Base-by-base conservation (phyloP, 805 yeast species). In the Lachancea sp. region DNA sequence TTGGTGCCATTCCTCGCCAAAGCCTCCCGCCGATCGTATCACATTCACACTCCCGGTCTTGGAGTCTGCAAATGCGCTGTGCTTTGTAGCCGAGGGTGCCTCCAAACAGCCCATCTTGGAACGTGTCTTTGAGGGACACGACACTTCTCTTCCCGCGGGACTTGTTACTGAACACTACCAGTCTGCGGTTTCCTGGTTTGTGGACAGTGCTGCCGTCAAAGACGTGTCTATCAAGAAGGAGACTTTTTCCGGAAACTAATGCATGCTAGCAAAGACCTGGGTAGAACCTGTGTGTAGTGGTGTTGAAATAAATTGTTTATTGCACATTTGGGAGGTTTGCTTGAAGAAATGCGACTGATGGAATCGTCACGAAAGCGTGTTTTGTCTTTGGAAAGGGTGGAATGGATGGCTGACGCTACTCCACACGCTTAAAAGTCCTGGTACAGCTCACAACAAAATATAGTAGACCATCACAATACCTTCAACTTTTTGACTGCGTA, bases 11-110 rank as follows among this genome's bases (percentile, higher is more conserved):
- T 91, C 89, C 62, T 85, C 95, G 10, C 96, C 96, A 63, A 90
- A 90, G 67, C 95, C 95, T 27, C 97, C 97, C 34, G 82, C 90
- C 63, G 81, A 90, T 72, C 80, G 97, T 72, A 85, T 89, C 66
- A 86, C 96, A 2, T 71, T 89, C 62, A 89, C 96, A 6, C 78
- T 86, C 66, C 90, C 91, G 6, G 82, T 82, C 3, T 72, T 89
- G 54, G 72, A 70, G 44, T 51, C 59, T 9, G 57, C 72, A n/a
- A 52, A 53, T 16, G 49, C 56, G 40, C 78, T 89, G 55, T 82
- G 86, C 2, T 89, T 89, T 66, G 90, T 88, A 38, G 95, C 96
- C 13, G 90, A 86, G 62, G 97, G 97, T 47, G 82, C 83, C 10
- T 82, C 85, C 30, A 90, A 90, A 68, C 86, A 88, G 17, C 74